Conservation (phyloP, 1,284 basidiomycete species). For the Cutaneotrichosporon cavernicola region DNA sequence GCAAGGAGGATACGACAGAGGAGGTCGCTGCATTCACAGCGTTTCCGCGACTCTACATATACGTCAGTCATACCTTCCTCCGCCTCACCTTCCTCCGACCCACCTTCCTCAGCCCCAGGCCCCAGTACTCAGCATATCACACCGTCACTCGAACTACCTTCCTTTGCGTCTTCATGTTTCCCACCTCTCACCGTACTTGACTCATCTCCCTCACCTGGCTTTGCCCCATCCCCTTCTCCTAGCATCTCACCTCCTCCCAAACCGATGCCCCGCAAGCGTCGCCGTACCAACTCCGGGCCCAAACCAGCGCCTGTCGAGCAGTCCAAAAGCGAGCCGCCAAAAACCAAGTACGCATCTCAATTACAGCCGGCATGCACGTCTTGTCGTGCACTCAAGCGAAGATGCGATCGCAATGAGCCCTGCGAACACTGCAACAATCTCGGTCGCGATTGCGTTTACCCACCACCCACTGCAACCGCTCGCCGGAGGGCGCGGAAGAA, state of each 20-base stretch:
- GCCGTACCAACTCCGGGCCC: too few relatives aligned
- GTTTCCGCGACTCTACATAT: too few relatives aligned
- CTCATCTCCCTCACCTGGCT: neutral
- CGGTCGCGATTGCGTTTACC: neutral
- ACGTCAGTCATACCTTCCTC: neutral
- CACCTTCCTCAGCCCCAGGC: neutral
- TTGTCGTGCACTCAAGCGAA: neutral
- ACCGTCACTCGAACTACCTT: too few relatives aligned
- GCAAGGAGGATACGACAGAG: too few relatives aligned
- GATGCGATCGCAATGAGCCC: neutral
- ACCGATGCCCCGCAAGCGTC: neutral
- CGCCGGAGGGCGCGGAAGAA: neutral
- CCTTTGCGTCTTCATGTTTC: neutral
- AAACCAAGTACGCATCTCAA: neutral
- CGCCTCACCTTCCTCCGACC: neutral
- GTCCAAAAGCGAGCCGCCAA: neutral
- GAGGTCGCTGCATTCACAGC: too few relatives aligned
- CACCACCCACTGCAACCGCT: neutral
- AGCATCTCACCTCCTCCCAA: neutral
- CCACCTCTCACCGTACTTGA: neutral
- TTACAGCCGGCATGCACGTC: neutral
- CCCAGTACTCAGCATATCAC: too few relatives aligned
- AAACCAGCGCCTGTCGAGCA: neutral
- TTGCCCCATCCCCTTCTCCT: neutral
- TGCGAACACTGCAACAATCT: neutral